Evolutionary conservation across 2,329 filamentous ascomycete species (phyloP).

Genomic region (Calonectria pseudoreteaudii): DNA sequence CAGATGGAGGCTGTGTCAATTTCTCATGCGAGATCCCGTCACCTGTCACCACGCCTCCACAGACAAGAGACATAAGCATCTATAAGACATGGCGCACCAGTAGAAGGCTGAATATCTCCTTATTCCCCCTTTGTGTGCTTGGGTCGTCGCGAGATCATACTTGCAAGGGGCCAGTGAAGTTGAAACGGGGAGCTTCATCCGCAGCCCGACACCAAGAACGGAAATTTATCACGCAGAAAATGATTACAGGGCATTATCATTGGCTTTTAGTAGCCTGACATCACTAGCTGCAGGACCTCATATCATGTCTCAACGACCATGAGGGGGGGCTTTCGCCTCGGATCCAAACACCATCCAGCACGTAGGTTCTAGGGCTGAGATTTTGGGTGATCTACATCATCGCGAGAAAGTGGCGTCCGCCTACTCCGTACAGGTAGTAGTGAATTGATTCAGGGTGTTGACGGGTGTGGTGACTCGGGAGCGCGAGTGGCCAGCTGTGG

Average conservation of each 20-base stretch:
- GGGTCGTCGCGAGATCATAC: background rate
- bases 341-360: background rate
- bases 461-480: background rate
- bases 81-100: background rate
- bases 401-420: background rate
- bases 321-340: background rate
- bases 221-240: background rate
- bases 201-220: background rate
- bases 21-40: constrained; percentile 18
- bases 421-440: background rate
- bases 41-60: background rate
- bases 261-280: background rate
- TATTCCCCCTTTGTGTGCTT: constrained; percentile 4
- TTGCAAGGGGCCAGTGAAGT: background rate
- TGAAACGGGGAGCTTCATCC: background rate
- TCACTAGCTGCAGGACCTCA: background rate
- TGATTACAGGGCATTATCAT: background rate
- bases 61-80: background rate
- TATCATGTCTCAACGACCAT: background rate
- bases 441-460: background rate
- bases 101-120: background rate
- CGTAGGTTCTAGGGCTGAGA: background rate
- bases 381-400: background rate
- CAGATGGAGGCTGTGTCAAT: constrained; percentile 24
- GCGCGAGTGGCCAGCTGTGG: background rate